Conservation (phyloP, 805 yeast species). For the Saccharomycopsis fermentans region DNA sequence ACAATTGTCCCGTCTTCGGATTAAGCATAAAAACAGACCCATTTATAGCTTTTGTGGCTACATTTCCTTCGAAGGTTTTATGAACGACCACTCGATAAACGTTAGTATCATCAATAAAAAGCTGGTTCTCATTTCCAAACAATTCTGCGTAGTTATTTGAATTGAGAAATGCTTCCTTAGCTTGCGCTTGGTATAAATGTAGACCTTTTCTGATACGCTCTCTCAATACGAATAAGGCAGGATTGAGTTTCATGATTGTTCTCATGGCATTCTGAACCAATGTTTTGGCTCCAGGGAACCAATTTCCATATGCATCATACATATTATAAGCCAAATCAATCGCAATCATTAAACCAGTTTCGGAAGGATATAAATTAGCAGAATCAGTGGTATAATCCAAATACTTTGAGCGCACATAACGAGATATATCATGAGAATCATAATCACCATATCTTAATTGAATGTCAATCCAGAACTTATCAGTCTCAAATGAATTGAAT, state of each 20-base stretch:
- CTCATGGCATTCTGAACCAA: constrained; percentile 85
- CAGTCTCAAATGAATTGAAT: constrained; percentile 45
- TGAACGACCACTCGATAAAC: constrained; percentile 91
- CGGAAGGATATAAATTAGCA: constrained; percentile 78
- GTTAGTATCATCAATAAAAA: constrained; percentile 88
- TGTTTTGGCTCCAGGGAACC: constrained; percentile 94
- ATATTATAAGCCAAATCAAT: constrained; percentile 91
- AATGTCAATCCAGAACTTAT: constrained; percentile 88
- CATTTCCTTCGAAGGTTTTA: constrained; percentile 84
- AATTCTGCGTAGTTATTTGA: constrained; percentile 86
- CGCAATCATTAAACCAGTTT: constrained; percentile 85
- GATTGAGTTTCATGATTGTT: constrained; percentile 90
- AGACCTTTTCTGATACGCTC: constrained; percentile 92
- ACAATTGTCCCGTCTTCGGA: constrained; percentile 85
- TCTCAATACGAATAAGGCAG: constrained; percentile 81
- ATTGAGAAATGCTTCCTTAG: constrained; percentile 83
- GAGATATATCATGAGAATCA: constrained; percentile 92
- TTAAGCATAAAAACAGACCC: constrained; percentile 87
- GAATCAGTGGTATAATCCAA: constrained; percentile 88
- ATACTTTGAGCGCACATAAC: constrained; percentile 87
- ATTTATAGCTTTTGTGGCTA: constrained; percentile 85
- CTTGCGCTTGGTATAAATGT: constrained; percentile 87
- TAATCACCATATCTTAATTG: constrained; percentile 95
- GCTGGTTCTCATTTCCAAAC: constrained; percentile 71
- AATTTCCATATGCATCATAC: constrained; percentile 93